phyloP scores from a whole-genome alignment of 1,284 basidiomycete species.

The Trametes versicolor region DNA sequence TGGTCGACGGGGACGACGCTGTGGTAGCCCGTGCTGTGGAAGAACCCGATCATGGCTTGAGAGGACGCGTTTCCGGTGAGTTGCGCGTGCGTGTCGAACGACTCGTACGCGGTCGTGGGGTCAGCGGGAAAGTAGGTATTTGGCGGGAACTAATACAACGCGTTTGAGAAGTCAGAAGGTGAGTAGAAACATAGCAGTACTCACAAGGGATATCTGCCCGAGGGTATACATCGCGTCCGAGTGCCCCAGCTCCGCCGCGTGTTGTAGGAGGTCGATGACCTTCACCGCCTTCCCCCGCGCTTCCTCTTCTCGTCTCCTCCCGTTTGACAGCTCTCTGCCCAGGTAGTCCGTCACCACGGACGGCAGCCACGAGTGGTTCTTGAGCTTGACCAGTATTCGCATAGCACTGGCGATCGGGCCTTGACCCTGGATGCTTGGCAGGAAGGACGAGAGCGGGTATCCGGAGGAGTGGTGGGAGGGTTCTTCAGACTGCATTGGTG shows the following conservation, averaged over 20 bases:
- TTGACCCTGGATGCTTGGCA: constrained; percentile 75
- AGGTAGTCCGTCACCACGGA: constrained; percentile 52
- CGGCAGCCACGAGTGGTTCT: constrained; percentile 60
- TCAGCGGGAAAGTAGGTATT: constrained; percentile 69
- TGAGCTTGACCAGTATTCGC: constrained; percentile 70
- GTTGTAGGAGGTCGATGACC: constrained; percentile 78
- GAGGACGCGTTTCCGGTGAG: constrained; percentile 83
- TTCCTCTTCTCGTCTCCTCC: constrained; percentile 69
- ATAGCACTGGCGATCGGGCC: constrained; percentile 74
- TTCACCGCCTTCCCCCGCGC: constrained; percentile 73
- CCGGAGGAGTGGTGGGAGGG: constrained; percentile 55
- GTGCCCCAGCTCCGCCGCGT: constrained; percentile 84
- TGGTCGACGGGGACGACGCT: constrained; percentile 74
- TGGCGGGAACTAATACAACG: constrained; percentile 69
- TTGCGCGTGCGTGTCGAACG: constrained; percentile 69
- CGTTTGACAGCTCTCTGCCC: constrained; percentile 53
- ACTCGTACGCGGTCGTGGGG: constrained; percentile 66
- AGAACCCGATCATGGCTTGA: constrained; percentile 87
- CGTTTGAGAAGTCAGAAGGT: neutral
- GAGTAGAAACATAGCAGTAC: constrained; percentile 39
- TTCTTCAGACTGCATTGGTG: constrained; percentile 63
- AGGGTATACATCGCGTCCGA: constrained; percentile 78
- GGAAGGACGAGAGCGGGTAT: constrained; percentile 67
- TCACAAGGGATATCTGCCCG: constrained; percentile 77
- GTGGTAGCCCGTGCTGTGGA: constrained; percentile 87